phyloP scores from a whole-genome alignment of 208 protist species.

The Trypanosoma cruzi region DNA sequence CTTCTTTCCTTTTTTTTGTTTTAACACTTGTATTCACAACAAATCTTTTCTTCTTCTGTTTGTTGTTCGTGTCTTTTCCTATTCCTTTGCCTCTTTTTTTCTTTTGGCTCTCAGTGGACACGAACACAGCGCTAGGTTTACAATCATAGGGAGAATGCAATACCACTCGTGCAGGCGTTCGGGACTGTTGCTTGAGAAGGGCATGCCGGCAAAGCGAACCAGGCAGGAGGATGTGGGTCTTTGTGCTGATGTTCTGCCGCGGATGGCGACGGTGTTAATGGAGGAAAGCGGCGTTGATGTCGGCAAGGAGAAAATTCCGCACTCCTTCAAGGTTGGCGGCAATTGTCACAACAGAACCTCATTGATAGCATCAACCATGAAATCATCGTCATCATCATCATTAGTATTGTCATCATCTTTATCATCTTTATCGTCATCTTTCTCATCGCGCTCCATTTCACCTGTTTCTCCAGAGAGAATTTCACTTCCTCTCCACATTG shows the following conservation, averaged over 20 bases:
- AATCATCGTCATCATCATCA: neutral
- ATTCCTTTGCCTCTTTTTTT: neutral
- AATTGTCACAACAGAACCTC: neutral
- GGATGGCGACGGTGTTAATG: neutral
- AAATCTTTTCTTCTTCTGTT: neutral
- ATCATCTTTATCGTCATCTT: constrained; percentile 16
- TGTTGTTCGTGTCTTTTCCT: neutral
- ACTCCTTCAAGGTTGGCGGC: neutral
- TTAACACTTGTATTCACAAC: neutral
- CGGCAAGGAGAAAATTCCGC: neutral
- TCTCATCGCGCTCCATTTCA: constrained; percentile 19
- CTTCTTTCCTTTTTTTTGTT: neutral
- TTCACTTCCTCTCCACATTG: constrained; percentile 18
- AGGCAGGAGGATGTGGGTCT: neutral
- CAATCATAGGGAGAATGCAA: neutral
- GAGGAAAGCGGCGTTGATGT: neutral
- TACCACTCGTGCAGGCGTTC: neutral
- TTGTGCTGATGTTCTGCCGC: neutral
- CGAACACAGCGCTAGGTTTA: neutral
- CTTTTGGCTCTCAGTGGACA: neutral
- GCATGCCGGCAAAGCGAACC: neutral
- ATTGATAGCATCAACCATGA: neutral
- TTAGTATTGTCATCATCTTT: constrained; percentile 13
- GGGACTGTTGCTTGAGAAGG: neutral
- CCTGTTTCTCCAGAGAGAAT: neutral